Conservation (phyloP, 2,329 filamentous ascomycete species). For the Herpotrichia juniperi region DNA sequence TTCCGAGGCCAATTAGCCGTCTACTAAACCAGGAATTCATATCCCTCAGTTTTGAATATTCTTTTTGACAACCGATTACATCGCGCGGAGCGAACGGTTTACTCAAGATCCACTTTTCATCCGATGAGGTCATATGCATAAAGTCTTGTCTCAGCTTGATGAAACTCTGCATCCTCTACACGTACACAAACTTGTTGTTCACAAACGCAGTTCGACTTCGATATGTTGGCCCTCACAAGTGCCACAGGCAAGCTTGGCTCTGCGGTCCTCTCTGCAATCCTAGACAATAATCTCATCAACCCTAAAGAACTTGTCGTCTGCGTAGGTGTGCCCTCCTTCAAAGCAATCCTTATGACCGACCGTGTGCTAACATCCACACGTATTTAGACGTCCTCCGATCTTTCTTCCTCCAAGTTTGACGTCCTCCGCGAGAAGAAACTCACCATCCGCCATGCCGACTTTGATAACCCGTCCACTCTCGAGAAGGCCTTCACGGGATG, state of each 20-base stretch:
- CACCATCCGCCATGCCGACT: conserved; percentile 46
- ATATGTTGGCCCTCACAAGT: conserved; percentile 49
- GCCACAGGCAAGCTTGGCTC: conserved; percentile 54
- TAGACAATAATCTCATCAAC: conserved; percentile 48
- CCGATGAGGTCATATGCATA: conserved; percentile 5
- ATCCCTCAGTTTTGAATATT: too few species aligned
- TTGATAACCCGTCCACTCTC: conserved; percentile 44
- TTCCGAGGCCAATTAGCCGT: too few species aligned
- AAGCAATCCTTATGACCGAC: conserved; percentile 6
- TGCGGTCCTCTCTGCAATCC: conserved; percentile 50
- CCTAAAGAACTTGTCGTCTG: conserved; percentile 46
- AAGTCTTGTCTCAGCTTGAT: not conserved
- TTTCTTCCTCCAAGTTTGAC: conserved; percentile 27
- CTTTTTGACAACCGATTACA: too few species aligned
- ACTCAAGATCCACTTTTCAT: not conserved
- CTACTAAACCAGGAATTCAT: too few species aligned
- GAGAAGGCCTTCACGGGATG: conserved; percentile 45
- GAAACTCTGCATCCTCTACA: not conserved
- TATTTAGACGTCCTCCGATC: conserved; percentile 26
- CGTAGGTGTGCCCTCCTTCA: conserved; percentile 24
- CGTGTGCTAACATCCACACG: conserved; percentile 16
- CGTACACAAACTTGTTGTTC: not conserved
- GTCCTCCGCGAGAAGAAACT: conserved; percentile 37
- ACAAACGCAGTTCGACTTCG: not conserved
- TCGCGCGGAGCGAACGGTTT: not conserved